Conservation (phyloP, 768 basidiomycete genomes). For the Pulveroboletus ravenelii region DNA sequence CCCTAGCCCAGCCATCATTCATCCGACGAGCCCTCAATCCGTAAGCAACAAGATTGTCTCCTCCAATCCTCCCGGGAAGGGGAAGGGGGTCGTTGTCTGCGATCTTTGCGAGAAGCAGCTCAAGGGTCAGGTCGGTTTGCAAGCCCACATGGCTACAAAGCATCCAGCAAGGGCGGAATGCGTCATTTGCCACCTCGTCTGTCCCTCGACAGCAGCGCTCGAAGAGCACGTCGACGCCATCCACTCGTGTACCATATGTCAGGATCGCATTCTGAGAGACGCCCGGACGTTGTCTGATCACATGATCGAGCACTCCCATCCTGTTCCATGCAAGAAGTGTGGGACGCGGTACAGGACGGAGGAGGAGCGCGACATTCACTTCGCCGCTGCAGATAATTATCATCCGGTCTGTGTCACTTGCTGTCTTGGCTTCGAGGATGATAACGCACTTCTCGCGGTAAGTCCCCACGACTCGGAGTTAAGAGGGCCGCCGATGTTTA, state of each 20-base stretch:
- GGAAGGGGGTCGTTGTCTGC: conserved; percentile 4
- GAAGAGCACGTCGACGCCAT: conserved; percentile 25
- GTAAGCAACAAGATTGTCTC: conserved; percentile 3
- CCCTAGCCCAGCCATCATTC: conserved; percentile 12
- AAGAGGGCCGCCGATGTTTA: conserved; percentile 8
- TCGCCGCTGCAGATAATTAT: conserved; percentile 30
- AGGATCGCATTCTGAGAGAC: conserved; percentile 29
- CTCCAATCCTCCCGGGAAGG: conserved; percentile 5
- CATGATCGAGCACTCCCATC: conserved; percentile 25
- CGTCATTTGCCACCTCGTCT: conserved; percentile 23
- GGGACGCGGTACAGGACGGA: conserved; percentile 31
- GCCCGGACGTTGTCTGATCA: conserved; percentile 25
- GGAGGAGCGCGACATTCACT: conserved; percentile 37
- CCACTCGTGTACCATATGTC: conserved; percentile 26
- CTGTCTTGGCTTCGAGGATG: conserved; percentile 33
- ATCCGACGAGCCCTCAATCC: conserved; percentile 19
- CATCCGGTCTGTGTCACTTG: conserved; percentile 38
- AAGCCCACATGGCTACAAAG: conserved; percentile 22
- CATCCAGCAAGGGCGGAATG: conserved; percentile 22
- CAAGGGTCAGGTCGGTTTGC: conserved; percentile 17
- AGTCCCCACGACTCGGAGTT: conserved; percentile 10
- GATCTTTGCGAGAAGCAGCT: conserved; percentile 23
- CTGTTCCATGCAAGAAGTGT: conserved; percentile 25
- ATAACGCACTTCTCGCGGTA: conserved; percentile 28
- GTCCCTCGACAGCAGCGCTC: conserved; percentile 19